These are phyloP conservation scores for Mycena capillaripes DNA, from an alignment of 768 basidiomycete genomes.

Conservation along the genomic window DNA sequence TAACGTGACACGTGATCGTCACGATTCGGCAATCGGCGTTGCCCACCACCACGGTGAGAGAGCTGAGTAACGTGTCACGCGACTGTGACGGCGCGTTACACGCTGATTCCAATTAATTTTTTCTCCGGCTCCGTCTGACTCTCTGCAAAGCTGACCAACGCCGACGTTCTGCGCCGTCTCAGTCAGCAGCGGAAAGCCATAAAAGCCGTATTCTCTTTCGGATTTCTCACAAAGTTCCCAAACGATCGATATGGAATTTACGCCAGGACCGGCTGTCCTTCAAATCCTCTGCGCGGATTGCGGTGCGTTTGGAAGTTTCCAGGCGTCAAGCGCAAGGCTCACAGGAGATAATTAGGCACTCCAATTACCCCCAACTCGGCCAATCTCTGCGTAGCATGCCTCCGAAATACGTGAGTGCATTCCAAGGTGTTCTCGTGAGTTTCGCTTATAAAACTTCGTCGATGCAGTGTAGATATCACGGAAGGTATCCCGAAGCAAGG, in stretches of 20 bases:
- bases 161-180: constrained; percentile 13
- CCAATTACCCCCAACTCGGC: constrained; percentile 94
- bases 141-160: constrained; percentile 3
- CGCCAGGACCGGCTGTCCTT: constrained; percentile 80
- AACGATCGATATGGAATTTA: constrained; percentile 78
- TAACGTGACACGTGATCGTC: no score
- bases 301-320: constrained; percentile 58
- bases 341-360: constrained; percentile 63
- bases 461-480: constrained; percentile 91
- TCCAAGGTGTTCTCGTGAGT: background rate
- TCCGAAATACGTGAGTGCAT: constrained; percentile 84
- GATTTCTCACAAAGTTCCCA: background rate
- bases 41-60: no score
- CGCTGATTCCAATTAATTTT: constrained; percentile 5
- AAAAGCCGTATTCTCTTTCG: constrained; percentile 1
- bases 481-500: constrained; percentile 98
- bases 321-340: constrained; percentile 11
- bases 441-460: background rate
- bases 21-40: no score
- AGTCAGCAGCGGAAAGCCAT: constrained; percentile 3
- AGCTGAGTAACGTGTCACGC: constrained; percentile 10
- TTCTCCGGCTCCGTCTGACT: constrained; percentile 28
- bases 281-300: constrained; percentile 93
- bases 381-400: constrained; percentile 90
- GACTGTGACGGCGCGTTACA: constrained; percentile 5